A percentile compares a stretch with the other conserved stretches of the same genome.
phyloP scores from a whole-genome alignment of 2,329 filamentous ascomycete genomes.

The Myriosclerotinia scirpicola region DNA sequence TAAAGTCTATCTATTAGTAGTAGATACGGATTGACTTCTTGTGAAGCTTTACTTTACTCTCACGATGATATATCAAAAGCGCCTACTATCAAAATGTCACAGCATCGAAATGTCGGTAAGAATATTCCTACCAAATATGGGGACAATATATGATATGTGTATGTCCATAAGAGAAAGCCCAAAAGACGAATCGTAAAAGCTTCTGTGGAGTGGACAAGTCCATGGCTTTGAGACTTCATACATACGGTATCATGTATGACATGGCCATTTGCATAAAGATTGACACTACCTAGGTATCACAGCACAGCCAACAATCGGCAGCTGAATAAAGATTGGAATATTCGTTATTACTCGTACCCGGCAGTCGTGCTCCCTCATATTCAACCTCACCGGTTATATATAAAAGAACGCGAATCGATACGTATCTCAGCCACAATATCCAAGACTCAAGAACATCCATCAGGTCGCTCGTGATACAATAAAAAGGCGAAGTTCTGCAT shows the following conservation, averaged over 20 bases:
- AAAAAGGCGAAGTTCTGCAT: background rate
- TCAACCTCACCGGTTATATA: background rate
- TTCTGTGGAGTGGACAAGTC: background rate
- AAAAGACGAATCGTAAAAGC: background rate
- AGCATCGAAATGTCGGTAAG: constrained; percentile 9
- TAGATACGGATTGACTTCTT: background rate
- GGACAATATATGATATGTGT: background rate
- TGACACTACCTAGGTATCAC: background rate
- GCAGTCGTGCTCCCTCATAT: background rate
- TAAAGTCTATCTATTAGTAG: background rate
- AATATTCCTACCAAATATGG: background rate
- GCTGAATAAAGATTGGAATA: background rate
- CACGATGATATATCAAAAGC: constrained; percentile 2
- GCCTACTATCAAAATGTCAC: background rate
- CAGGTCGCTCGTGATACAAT: background rate
- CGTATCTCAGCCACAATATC: background rate
- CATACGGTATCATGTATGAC: background rate
- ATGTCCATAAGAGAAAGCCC: background rate
- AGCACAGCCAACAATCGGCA: constrained; percentile 8
- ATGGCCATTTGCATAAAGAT: background rate
- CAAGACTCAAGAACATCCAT: background rate
- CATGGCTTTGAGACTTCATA: background rate
- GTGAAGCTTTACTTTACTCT: background rate
- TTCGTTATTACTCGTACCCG: background rate
- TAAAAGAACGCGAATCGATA: background rate